phyloP scores from a whole-genome alignment of 164 flowering plant genomes.

The Sextonia rubra region DNA sequence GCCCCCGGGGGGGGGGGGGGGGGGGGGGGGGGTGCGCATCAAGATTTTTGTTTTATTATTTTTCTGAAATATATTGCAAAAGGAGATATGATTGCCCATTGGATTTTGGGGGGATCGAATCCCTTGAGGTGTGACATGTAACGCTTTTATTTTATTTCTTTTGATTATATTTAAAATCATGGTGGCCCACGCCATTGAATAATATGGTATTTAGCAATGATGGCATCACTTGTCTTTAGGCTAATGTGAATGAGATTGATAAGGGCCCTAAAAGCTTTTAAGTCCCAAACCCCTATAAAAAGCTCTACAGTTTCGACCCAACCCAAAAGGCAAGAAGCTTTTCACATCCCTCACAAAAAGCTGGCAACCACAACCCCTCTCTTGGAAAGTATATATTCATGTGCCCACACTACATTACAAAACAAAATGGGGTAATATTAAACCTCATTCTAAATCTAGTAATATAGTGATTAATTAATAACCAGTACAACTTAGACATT shows the following conservation, averaged over 20 bases:
- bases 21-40: too few species aligned
- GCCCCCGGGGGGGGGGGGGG: too few species aligned
- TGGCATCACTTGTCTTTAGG: constrained; percentile 22
- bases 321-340: constrained; percentile 14
- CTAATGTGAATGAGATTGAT: constrained; percentile 1
- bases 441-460: not conserved
- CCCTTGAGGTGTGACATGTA: constrained; percentile 43
- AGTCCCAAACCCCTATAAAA: not conserved
- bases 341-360: constrained; percentile 1
- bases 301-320: constrained; percentile 13
- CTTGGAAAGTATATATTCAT: constrained; percentile 2
- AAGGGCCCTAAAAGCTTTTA: constrained; percentile 1
- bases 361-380: constrained; percentile 6
- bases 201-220: constrained; percentile 52
- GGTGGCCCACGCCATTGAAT: constrained; percentile 59
- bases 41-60: not conserved
- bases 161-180: constrained; percentile 25
- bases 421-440: not conserved
- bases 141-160: constrained; percentile 17
- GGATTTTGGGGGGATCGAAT: constrained; percentile 35
- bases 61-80: constrained; percentile 16
- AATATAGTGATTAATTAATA: not conserved
- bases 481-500: constrained; percentile 2
- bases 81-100: constrained; percentile 26
- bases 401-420: not conserved